phyloP scores from a whole-genome alignment of 345 rosid genomes.

The Citrus trifoliata region DNA sequence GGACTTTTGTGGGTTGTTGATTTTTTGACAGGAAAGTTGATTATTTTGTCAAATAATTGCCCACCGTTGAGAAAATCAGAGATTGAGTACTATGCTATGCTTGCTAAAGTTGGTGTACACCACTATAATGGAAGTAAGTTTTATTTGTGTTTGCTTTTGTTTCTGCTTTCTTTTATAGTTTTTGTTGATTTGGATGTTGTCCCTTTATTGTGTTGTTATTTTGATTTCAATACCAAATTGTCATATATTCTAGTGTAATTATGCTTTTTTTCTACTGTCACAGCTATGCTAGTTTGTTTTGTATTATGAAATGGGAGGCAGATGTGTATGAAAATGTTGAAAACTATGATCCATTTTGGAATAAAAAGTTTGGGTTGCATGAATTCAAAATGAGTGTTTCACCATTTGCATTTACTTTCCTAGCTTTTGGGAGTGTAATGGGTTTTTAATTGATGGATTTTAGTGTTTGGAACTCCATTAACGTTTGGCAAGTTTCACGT shows the following conservation, averaged over 20 bases:
- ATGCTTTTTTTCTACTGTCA: background rate
- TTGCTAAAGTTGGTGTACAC: conserved; percentile 74
- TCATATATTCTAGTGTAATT: background rate
- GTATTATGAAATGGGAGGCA: background rate
- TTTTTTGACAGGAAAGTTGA: conserved; percentile 28
- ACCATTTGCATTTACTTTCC: background rate
- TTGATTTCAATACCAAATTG: background rate
- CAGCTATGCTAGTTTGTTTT: too few relatives aligned
- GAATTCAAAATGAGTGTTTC: background rate
- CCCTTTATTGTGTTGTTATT: too few relatives aligned
- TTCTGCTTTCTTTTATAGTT: background rate
- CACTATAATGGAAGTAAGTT: conserved; percentile 79
- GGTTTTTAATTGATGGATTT: background rate
- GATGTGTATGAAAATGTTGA: background rate
- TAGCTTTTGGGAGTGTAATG: background rate
- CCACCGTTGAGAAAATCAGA: conserved; percentile 81
- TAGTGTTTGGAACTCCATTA: background rate
- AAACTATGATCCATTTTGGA: background rate
- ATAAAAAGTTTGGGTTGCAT: background rate
- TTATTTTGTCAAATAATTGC: conserved; percentile 64
- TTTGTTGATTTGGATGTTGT: background rate
- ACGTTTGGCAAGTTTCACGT: background rate
- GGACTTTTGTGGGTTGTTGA: background rate
- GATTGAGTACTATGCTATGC: conserved; percentile 84
- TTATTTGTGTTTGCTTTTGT: background rate